phyloP scores from a whole-genome alignment of 108 stramenopile genomes.

The Thalassiosira profunda region DNA sequence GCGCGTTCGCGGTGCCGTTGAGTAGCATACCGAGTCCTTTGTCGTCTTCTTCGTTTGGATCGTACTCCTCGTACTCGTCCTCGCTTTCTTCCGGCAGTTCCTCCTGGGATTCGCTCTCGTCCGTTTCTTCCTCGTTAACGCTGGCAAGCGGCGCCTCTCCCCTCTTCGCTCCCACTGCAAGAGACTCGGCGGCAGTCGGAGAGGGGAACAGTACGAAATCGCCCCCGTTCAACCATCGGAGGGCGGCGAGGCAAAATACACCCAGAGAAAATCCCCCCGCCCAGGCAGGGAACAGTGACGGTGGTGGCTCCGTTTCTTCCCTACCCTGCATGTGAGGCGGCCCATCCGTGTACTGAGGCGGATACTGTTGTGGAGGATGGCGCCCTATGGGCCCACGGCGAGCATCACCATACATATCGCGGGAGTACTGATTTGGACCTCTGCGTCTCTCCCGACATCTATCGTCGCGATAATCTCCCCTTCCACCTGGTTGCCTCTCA shows the following conservation, averaged over 20 bases:
- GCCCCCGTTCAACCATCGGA: conserved; percentile 90
- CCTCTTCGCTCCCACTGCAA: too few relatives aligned
- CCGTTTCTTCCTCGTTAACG: conserved; percentile 28
- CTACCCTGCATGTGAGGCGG: not conserved
- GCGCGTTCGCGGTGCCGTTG: conserved; percentile 19
- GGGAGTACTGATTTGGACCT: too few relatives aligned
- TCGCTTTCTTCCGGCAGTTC: not conserved
- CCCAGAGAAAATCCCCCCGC: conserved; percentile 42
- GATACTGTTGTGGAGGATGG: too few relatives aligned
- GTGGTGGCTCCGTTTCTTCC: not conserved
- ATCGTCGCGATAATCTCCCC: too few relatives aligned
- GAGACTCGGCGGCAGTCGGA: conserved; percentile 29
- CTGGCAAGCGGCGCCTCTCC: conserved; percentile 16
- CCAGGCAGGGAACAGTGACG: conserved; percentile 24
- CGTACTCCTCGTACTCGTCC: conserved; percentile 14
- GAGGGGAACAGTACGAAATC: conserved; percentile 82
- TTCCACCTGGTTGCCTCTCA: not conserved
- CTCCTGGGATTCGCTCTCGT: conserved; percentile 7
- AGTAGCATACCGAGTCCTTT: conserved; percentile 21
- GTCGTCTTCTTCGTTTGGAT: not conserved
- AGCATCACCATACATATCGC: too few relatives aligned
- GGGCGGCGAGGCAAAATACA: conserved; percentile 55
- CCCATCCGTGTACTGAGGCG: not conserved
- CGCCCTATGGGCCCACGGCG: too few relatives aligned
- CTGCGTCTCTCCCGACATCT: too few relatives aligned